A percentile compares a stretch with the other conserved stretches of the same genome.
Evolutionary conservation across 225 moss, liverwort and hornwort species (phyloP).

Genomic region (Anthoceros angustus): DNA sequence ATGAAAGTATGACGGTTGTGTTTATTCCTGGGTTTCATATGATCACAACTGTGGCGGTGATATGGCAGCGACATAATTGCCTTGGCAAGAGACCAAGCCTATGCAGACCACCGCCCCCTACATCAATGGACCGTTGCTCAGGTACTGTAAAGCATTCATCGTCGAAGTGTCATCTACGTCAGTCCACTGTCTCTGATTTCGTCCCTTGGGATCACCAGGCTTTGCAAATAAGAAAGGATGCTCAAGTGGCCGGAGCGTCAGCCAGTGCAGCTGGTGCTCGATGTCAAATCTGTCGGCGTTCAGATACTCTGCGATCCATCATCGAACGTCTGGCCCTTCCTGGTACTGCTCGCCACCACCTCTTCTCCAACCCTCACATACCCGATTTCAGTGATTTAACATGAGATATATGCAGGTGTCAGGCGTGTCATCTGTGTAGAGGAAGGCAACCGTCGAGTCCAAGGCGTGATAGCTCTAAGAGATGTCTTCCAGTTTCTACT

Average conservation of each 20-base stretch:
- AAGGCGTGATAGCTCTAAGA: conserved; percentile 84
- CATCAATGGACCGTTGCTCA: conserved; percentile 82
- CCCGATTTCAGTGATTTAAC: background rate
- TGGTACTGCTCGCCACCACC: too few species aligned
- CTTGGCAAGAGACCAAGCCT: conserved; percentile 88
- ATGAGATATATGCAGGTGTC: conserved; percentile 35
- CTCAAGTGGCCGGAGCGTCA: conserved; percentile 33
- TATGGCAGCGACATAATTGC: conserved; percentile 98
- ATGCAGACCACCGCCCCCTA: conserved; percentile 78
- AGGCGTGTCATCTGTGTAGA: conserved; percentile 91
- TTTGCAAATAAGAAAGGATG: conserved; percentile 66
- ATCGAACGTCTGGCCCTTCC: conserved; percentile 83
- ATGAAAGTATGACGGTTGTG: too few species aligned
- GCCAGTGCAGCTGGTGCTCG: conserved; percentile 50
- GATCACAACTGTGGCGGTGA: too few species aligned
- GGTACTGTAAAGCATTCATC: conserved; percentile 20
- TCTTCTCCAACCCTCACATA: too few species aligned
- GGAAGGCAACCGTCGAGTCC: conserved; percentile 84
- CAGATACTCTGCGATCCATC: conserved; percentile 64
- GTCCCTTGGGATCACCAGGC: conserved; percentile 35
- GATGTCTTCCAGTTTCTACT: conserved; percentile 92
- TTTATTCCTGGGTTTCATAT: too few species aligned
- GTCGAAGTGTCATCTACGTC: too few species aligned
- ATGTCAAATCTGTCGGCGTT: conserved; percentile 73
- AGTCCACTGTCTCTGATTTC: too few species aligned